These are phyloP conservation scores for Groenewaldozyma auringiensis DNA, from an alignment of 1,139 yeast genomes.

Conservation along the genomic window DNA sequence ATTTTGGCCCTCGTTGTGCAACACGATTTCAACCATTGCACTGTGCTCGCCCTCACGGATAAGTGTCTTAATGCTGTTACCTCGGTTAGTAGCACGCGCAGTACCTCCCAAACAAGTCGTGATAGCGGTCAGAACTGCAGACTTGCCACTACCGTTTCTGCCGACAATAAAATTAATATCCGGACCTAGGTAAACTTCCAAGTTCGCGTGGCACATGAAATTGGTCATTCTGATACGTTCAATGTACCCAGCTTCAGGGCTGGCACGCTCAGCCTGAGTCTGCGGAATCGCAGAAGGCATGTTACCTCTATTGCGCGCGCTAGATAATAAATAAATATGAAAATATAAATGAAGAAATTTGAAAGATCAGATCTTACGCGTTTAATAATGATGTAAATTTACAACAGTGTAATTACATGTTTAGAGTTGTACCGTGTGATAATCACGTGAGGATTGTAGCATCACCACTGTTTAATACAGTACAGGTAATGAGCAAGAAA, in stretches of 20 bases:
- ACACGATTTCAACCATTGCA: constrained; percentile 52
- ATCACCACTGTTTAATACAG: too few species aligned
- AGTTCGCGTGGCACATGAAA: constrained; percentile 66
- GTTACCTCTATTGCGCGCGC: too few species aligned
- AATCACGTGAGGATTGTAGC: too few species aligned
- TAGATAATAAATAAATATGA: too few species aligned
- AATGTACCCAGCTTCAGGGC: constrained; percentile 21
- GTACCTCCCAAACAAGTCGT: constrained; percentile 91
- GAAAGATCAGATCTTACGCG: too few species aligned
- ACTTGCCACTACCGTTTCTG: constrained; percentile 91
- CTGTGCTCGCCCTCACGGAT: constrained; percentile 70
- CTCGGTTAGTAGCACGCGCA: constrained; percentile 87
- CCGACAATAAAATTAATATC: constrained; percentile 88
- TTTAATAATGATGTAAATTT: too few species aligned
- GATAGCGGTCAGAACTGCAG: constrained; percentile 86
- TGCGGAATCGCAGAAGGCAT: too few species aligned
- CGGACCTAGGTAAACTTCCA: constrained; percentile 72
- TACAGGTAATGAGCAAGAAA: too few species aligned
- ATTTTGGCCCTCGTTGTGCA: constrained; percentile 53
- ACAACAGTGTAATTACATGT: too few species aligned
- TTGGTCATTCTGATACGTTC: constrained; percentile 24
- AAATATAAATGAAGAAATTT: too few species aligned
- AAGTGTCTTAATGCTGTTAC: constrained; percentile 57
- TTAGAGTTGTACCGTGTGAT: too few species aligned
- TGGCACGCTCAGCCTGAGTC: background rate